A percentile compares a stretch with the other conserved stretches of the same genome.
These are phyloP conservation scores for Cladosporium sp. DNA, from an alignment of 2,329 filamentous ascomycete species.

Conservation along the genomic window DNA sequence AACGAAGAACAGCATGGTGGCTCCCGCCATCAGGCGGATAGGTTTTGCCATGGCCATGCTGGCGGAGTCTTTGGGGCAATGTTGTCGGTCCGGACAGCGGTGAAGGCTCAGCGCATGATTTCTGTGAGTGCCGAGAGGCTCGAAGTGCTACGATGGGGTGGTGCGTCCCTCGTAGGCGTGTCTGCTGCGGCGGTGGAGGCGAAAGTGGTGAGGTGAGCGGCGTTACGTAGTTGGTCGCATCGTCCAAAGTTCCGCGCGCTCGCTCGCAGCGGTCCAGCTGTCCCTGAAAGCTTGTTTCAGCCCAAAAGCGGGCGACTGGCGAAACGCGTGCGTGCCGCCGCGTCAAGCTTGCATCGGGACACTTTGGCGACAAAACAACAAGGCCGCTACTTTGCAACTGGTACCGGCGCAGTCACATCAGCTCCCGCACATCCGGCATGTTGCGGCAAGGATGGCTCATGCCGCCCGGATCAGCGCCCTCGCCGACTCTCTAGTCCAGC, in stretches of 20 bases:
- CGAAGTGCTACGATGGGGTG: background rate
- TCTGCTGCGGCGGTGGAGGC: background rate
- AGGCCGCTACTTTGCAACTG: too few species aligned
- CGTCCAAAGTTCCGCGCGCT: background rate
- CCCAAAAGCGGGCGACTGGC: background rate
- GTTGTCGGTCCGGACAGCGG: background rate
- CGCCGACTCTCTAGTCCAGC: constrained; percentile 64
- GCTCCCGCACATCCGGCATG: constrained; percentile 1
- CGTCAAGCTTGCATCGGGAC: background rate
- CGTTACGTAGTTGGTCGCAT: too few species aligned
- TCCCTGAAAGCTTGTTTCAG: constrained; percentile 8
- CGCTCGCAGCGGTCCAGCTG: background rate
- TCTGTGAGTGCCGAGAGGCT: background rate
- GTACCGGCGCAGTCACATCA: background rate
- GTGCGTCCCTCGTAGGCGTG: background rate
- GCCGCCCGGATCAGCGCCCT: constrained; percentile 58
- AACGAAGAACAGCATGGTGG: constrained; percentile 65
- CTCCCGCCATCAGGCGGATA: constrained; percentile 69
- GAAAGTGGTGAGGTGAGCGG: background rate
- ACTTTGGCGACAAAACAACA: too few species aligned
- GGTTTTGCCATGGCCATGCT: constrained; percentile 81
- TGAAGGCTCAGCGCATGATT: constrained; percentile 10
- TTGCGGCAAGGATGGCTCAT: constrained; percentile 56
- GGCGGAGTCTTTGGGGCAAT: background rate
- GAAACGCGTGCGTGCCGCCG: background rate